Base-by-base conservation (phyloP, 441 rosid genomes). In the Croton laevigatus region DNA sequence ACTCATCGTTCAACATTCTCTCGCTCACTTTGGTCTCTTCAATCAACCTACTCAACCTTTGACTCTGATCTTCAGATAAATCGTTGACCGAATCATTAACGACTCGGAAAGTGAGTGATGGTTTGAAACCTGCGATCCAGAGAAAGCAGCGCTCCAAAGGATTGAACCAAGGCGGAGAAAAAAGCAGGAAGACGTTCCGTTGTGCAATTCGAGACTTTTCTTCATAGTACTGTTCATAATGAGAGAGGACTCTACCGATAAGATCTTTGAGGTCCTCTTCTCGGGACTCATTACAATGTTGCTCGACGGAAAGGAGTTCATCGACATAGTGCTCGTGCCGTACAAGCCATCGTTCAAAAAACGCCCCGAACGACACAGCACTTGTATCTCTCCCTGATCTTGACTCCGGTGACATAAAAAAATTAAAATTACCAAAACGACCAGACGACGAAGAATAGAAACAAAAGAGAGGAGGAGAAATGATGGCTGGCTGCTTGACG, bases 91-190 rank as follows among this genome's bases (percentile, higher is more conserved):
- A 72, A 22, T 72, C 60, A 4, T 67, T 2, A 11, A 80, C 73
- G 5, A 85, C 75, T 16, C 74, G 55, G 55, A 86, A 81, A 3
- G 78, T 76, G 1, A 84, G 78, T 0, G 65, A 65, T 0, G 90
- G 90, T 45, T 77, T 81, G 80, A 86, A 86, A 5, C 90, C 85
- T 12, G 81, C 75, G 49, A 86, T 62, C 90, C 88, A 88, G 66
- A 82, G 71, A 75, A 77, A 73, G 14, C 77, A 48, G 2, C 61
- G 72, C 70, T 88, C 89, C 0, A 83, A 75, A n/a, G 80, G 40
- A 20, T 84, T 62, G 68, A 86, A 66, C 87, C 89, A 81, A 0
- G 79, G 54, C 0, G 88, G 81, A 0, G 75, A 76, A 58, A 86
- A 82, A 0, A 82, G 72, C 44, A 74, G 69, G 71, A 82, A 81